A percentile compares a stretch with the other conserved stretches of the same genome.
These are phyloP conservation scores for Hypoxylon sp. DNA, from an alignment of 2,329 filamentous ascomycete genomes.

Conservation along the genomic window DNA sequence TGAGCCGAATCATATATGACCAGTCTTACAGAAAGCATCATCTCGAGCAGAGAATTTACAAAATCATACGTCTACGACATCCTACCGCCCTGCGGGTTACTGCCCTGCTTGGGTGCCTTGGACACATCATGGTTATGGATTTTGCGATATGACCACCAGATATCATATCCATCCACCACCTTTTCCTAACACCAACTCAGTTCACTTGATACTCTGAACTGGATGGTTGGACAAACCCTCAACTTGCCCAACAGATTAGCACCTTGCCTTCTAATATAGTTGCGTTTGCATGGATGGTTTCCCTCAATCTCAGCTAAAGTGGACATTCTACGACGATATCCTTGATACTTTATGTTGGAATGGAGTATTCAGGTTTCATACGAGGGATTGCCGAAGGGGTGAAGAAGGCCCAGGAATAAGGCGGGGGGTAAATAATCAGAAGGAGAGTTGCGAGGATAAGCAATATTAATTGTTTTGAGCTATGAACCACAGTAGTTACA, in stretches of 20 bases:
- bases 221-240: slow-evolving; percentile 35
- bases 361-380: slow-evolving; percentile 45
- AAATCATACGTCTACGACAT: slow-evolving; percentile 64
- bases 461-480: slow-evolving; percentile 40
- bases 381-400: slow-evolving; percentile 18
- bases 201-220: slow-evolving; percentile 32
- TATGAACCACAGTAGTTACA: slow-evolving; percentile 42
- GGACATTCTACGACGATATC: slow-evolving; percentile 45
- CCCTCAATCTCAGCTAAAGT: slow-evolving; percentile 41
- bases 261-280: slow-evolving; percentile 43
- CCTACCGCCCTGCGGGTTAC: slow-evolving; percentile 62
- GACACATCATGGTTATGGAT: slow-evolving; percentile 69
- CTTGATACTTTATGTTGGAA: slow-evolving; percentile 45
- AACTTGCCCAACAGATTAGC: slow-evolving; percentile 32
- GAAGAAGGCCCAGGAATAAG: not conserved
- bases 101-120: slow-evolving; percentile 62
- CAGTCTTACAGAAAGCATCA: slow-evolving; percentile 58
- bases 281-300: slow-evolving; percentile 43
- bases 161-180: slow-evolving; percentile 35
- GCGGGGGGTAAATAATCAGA: slow-evolving; percentile 33
- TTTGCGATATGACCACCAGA: slow-evolving; percentile 59
- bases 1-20: slow-evolving; percentile 55
- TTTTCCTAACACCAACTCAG: slow-evolving; percentile 32
- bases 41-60: slow-evolving; percentile 61
- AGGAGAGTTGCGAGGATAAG: slow-evolving; percentile 31